Conservation (phyloP, 2,329 filamentous ascomycete species). For the Xylariaceae sp. region DNA sequence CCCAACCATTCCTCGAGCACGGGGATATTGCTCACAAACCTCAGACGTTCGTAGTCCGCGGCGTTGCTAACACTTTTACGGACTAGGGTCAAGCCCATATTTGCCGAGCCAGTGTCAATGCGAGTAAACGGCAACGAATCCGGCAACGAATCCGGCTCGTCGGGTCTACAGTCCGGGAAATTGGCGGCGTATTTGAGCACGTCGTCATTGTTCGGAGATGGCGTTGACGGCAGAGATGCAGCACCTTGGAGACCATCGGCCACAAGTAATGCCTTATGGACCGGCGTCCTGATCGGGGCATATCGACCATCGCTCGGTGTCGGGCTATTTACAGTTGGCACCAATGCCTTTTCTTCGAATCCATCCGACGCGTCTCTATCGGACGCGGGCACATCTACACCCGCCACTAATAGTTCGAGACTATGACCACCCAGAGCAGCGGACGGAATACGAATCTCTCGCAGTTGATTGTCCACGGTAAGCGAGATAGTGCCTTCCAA, state of each 20-base stretch:
- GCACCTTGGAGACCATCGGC: slow-evolving; percentile 67
- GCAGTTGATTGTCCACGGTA: slow-evolving; percentile 42
- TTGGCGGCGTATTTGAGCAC: slow-evolving; percentile 54
- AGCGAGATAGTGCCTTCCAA: slow-evolving; percentile 38
- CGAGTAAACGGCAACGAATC: slow-evolving; percentile 43
- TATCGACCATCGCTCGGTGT: slow-evolving; percentile 58
- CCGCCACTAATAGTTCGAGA: slow-evolving; percentile 58
- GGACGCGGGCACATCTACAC: slow-evolving; percentile 42
- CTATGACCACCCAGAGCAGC: slow-evolving; percentile 55
- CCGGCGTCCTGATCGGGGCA: slow-evolving; percentile 68
- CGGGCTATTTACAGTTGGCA: slow-evolving; percentile 67
- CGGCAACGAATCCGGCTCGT: slow-evolving; percentile 33
- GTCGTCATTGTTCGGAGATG: slow-evolving; percentile 35
- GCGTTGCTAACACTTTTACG: slow-evolving; percentile 65
- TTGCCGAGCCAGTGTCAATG: slow-evolving; percentile 60
- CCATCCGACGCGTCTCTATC: slow-evolving; percentile 37
- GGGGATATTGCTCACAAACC: slow-evolving; percentile 67
- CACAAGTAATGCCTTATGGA: slow-evolving; percentile 74
- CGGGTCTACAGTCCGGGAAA: slow-evolving; percentile 40
- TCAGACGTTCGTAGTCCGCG: slow-evolving; percentile 65
- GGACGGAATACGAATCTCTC: slow-evolving; percentile 58
- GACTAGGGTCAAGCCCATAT: slow-evolving; percentile 59
- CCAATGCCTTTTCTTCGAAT: slow-evolving; percentile 62
- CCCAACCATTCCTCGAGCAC: slow-evolving; percentile 61
- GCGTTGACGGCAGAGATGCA: slow-evolving; percentile 44